A percentile compares a stretch with the other conserved stretches of the same genome.
These are phyloP conservation scores for Westerdykella aurantiaca DNA, from an alignment of 2,329 filamentous ascomycete genomes.

Conservation along the genomic window DNA sequence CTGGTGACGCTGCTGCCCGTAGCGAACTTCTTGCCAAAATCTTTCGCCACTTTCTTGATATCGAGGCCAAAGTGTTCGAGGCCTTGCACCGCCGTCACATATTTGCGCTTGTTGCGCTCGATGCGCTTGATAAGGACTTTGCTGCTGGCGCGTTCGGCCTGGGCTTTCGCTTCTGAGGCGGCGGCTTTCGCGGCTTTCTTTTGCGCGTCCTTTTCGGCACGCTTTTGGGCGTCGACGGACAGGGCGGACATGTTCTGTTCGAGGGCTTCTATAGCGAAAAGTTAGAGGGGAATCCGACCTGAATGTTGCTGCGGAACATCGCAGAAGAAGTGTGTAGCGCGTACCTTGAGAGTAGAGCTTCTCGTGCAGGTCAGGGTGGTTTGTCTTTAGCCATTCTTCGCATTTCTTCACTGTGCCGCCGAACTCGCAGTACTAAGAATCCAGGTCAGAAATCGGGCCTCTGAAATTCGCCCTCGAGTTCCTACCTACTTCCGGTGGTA, in stretches of 20 bases:
- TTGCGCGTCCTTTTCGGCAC: constrained; percentile 88
- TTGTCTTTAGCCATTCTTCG: constrained; percentile 84
- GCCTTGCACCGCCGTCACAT: constrained; percentile 85
- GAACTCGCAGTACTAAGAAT: constrained; percentile 88
- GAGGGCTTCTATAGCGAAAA: constrained; percentile 50
- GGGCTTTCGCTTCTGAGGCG: constrained; percentile 75
- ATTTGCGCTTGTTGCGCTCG: constrained; percentile 97
- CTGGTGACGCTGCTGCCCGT: constrained; percentile 92
- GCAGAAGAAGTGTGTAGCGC: constrained; percentile 8
- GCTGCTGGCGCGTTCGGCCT: constrained; percentile 73
- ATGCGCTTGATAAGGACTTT: constrained; percentile 92
- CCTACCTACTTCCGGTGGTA: constrained; percentile 62
- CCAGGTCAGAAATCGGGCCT: constrained; percentile 7
- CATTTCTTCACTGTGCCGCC: constrained; percentile 95
- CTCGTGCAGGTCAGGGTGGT: constrained; percentile 67
- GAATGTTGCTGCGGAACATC: background rate
- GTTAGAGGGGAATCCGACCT: constrained; percentile 3
- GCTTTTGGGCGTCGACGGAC: constrained; percentile 85
- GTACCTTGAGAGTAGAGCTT: constrained; percentile 81
- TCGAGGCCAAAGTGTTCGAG: constrained; percentile 88
- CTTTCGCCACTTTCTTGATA: constrained; percentile 92
- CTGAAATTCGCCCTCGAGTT: constrained; percentile 8
- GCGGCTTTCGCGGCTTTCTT: constrained; percentile 97
- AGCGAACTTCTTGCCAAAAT: constrained; percentile 97
- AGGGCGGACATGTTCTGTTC: constrained; percentile 79